Percentiles rank a stretch among this genome's conserved stretches.
Conservation (phyloP, 129 eudicot genomes). For the Flaveria robusta region DNA sequence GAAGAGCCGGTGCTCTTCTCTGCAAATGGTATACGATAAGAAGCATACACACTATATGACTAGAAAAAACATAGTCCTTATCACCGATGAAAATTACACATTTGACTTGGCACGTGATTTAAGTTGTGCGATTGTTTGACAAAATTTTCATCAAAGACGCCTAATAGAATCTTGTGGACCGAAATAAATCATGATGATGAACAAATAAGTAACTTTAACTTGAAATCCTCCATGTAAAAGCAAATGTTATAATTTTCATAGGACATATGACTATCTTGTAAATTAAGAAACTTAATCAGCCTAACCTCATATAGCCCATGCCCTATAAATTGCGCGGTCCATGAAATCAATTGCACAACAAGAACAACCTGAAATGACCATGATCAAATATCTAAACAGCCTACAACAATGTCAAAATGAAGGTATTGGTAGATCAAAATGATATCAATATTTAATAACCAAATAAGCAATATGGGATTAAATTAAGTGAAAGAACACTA, state of each 20-base stretch:
- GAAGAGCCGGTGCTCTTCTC: slow-evolving; percentile 63
- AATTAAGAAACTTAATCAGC: background rate
- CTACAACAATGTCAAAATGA: background rate
- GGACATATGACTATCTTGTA: background rate
- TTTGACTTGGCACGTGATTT: slow-evolving; percentile 9
- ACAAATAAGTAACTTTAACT: background rate
- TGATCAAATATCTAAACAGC: background rate
- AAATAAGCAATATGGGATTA: background rate
- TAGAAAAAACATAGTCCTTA: background rate
- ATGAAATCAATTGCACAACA: slow-evolving; percentile 52
- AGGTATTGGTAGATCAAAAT: background rate
- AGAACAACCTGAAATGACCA: slow-evolving; percentile 49
- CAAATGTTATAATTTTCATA: background rate
- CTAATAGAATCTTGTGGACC: background rate
- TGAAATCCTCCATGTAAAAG: background rate
- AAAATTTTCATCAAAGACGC: background rate
- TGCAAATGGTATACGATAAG: slow-evolving; percentile 26
- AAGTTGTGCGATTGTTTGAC: background rate
- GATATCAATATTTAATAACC: background rate
- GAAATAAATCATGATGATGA: background rate
- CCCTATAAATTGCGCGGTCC: slow-evolving; percentile 59
- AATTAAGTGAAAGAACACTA: too few relatives aligned
- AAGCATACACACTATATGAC: background rate
- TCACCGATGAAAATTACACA: background rate
- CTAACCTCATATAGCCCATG: slow-evolving; percentile 60